Evolutionary conservation across 805 yeast genomes (phyloP), one percentile per base, ranked within the genome.

Genomic region (Pichia manshurica): DNA sequence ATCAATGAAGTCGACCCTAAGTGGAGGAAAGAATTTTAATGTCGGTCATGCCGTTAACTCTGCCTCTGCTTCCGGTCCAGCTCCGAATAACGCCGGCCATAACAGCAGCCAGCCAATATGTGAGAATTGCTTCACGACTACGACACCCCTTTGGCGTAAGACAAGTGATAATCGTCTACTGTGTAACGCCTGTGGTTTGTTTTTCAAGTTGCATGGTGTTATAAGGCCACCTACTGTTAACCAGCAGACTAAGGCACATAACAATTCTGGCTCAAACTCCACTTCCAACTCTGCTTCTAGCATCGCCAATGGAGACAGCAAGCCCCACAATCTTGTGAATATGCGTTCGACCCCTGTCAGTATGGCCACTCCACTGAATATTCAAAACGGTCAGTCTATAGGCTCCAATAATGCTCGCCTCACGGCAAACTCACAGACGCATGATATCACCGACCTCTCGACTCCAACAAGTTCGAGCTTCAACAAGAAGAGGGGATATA

Each of bases 61-160:
- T 3, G 20, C 48, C 21, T 32, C 53, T 5, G 35, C 20, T 9
- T 41, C 19, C 21, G 36, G 12, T 28, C 19, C 13, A n/a, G 36
- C 21, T 46, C 44, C 10, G 16, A 29, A 19, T 16, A 39, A 23
- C 17, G 23, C 8, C 19, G 13, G 12, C 19, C 10, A 12, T 7
- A 13, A 31, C 7, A 39, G 49, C 56, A 56, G 38, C 60, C 63
- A 42, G 54, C 90, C 25, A 33, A 42, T 53, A 7, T 90, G 97
- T 64, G 87, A 84, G 57, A 90, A 90, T 65, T 90, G 97, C 67
- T 77, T 82, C 57, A 90, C 97, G 1, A 82, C 89, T 36, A 88
- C 95, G 4, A 90, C 97, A 2, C 97, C 97, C 1, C 72, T 90
- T 16, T 90, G 97, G 97, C 77, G 97, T 60, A 76, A 96, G 54